phyloP scores from a whole-genome alignment of 2,329 filamentous ascomycete species.

The Graphiopsis chlorocephala region DNA sequence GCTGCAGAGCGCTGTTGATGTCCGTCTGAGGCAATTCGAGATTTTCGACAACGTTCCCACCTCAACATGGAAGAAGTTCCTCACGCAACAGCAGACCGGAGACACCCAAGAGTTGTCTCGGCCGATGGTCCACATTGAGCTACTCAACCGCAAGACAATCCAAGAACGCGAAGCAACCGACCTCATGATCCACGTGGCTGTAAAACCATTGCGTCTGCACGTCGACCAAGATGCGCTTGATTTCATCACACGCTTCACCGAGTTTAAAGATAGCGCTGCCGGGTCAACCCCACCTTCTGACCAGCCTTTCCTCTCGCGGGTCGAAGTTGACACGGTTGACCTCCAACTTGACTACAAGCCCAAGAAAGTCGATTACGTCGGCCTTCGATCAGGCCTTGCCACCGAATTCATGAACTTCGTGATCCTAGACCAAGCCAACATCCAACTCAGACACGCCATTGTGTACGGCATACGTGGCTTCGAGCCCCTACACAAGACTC shows the following conservation, averaged over 20 bases:
- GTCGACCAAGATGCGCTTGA: conserved; percentile 97
- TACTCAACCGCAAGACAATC: conserved; percentile 84
- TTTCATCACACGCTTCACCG: conserved; percentile 95
- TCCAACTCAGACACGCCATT: conserved; percentile 84
- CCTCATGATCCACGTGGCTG: conserved; percentile 65
- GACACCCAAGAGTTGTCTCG: conserved; percentile 74
- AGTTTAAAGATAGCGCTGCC: conserved; percentile 79
- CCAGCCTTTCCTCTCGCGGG: conserved; percentile 72
- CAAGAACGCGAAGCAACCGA: conserved; percentile 83
- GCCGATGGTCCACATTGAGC: conserved; percentile 85
- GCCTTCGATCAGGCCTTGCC: conserved; percentile 86
- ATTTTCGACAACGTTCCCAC: conserved; percentile 92
- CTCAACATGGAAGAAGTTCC: conserved; percentile 98
- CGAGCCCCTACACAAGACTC: conserved; percentile 79
- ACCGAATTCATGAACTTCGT: conserved; percentile 99
- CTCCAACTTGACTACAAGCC: conserved; percentile 96
- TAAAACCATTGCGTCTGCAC: conserved; percentile 84
- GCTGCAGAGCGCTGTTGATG: conserved; percentile 81
- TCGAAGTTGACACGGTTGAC: conserved; percentile 79
- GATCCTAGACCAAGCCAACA: conserved; percentile 81
- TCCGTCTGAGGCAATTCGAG: conserved; percentile 78
- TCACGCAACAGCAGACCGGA: conserved; percentile 85
- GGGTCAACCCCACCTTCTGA: conserved; percentile 45
- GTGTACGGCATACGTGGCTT: conserved; percentile 91
- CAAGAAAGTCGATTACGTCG: conserved; percentile 94